Evolutionary conservation across 352 stramenopile species (phyloP), one percentile per base, ranked within the genome.

Genomic region (Phytophthora vignae): DNA sequence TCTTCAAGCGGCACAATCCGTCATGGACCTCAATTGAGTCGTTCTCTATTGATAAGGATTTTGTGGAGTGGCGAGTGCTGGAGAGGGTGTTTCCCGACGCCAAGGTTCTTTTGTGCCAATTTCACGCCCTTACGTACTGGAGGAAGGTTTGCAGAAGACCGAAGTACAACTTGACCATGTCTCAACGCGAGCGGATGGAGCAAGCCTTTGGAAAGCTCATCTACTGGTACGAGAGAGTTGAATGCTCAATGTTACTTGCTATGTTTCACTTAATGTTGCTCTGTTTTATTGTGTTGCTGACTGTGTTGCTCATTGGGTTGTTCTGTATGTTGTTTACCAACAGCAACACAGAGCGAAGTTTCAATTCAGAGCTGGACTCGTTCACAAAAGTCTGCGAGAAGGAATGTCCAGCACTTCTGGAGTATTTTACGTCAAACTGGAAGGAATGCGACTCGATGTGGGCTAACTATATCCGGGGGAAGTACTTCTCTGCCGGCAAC

Each of bases 401-500:
- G 15, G 42, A 55, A n/a, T 63, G 19, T 15, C 40, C 60, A 11
- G 21, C 22, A 6, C 19, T 57, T 10, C 53, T 69, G 3, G 22
- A 59, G 15, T 69, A 69, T 27, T 72, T 71, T 6, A 19, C 58
- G 10, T 15, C 44, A 8, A 75, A 69, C 27, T 72, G 57, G 66
- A 44, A 68, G 4, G 42, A 8, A 1, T 78, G 71, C 22, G 27
- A 31, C 11, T 54, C 55, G 6, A 74, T 78, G 60, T 74, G 60
- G 66, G 44, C 56, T 19, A 73, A 74, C 19, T 40, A 66, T 46
- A n/a, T 58, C 11, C 27, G 61, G 3, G 40, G 62, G 0, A 25
- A 10, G 7, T 73, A 36, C 31, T 76, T 79, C 40, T 59, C 63
- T 4, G 63, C 56, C 1, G 72, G 62, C 0, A 73, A 73, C 15